These are phyloP conservation scores for Odonthalia washingtoniensis DNA, from an alignment of 31 red algal genomes.

Conservation along the genomic window DNA sequence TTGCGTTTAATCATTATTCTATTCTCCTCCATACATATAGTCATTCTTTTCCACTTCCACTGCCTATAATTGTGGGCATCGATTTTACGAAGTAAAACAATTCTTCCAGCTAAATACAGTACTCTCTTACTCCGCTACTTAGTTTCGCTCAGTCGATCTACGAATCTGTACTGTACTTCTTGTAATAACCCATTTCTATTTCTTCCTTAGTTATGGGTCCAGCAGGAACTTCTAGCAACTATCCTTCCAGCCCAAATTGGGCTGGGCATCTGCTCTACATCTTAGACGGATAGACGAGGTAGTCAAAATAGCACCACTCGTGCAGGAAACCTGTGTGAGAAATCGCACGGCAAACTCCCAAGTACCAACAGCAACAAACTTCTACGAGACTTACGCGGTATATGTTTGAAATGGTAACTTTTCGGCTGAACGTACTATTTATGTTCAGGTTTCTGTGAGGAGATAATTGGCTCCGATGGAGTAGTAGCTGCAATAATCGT, in stretches of 20 bases:
- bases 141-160: too few relatives aligned
- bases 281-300: not conserved
- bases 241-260: not conserved
- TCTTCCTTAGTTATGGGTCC: too few relatives aligned
- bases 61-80: too few relatives aligned
- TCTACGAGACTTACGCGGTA: not conserved
- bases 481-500: not conserved
- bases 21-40: too few relatives aligned
- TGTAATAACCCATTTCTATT: too few relatives aligned
- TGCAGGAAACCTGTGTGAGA: conserved; percentile 12
- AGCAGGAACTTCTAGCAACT: too few relatives aligned
- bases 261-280: not conserved
- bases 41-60: too few relatives aligned
- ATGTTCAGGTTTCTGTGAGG: not conserved
- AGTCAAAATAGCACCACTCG: not conserved
- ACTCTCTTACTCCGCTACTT: too few relatives aligned
- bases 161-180: too few relatives aligned
- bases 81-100: too few relatives aligned
- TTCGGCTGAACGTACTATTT: not conserved
- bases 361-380: conserved; percentile 1
- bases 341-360: not conserved
- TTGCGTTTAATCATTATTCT: too few relatives aligned
- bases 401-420: not conserved
- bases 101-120: too few relatives aligned
- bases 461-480: not conserved